Percentiles rank a stretch among this genome's conserved stretches.
Conservation (phyloP, 1,284 basidiomycete species). For the Tilletia horrida region DNA sequence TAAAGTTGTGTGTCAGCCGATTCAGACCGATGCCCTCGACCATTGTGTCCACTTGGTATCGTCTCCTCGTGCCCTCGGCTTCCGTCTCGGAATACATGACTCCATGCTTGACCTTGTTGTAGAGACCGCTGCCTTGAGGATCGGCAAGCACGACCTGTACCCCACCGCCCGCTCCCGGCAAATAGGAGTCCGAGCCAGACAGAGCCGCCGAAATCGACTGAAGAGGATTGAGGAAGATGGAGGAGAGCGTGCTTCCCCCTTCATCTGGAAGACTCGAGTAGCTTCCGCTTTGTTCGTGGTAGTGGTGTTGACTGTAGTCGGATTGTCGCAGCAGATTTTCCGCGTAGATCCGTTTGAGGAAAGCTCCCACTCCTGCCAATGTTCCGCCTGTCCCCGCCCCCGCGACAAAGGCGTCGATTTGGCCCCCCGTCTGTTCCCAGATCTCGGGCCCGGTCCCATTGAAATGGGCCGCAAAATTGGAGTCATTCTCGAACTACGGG, state of each 20-base stretch:
- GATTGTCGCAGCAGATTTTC: conserved; percentile 44
- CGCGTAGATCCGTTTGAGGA: conserved; percentile 65
- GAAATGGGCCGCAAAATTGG: conserved; percentile 86
- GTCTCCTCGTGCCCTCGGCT: conserved; percentile 86
- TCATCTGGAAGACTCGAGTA: too few relatives aligned
- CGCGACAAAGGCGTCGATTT: conserved; percentile 81
- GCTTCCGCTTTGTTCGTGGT: conserved; percentile 51
- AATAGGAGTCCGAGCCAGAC: conserved; percentile 15
- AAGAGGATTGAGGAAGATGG: background rate
- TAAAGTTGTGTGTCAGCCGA: conserved; percentile 47
- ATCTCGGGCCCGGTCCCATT: conserved; percentile 91
- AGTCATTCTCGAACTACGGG: conserved; percentile 69
- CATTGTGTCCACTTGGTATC: conserved; percentile 66
- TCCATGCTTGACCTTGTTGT: conserved; percentile 72
- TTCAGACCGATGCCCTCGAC: conserved; percentile 67
- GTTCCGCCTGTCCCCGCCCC: conserved; percentile 97
- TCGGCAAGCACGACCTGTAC: conserved; percentile 68
- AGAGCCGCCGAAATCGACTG: conserved; percentile 9
- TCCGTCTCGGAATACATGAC: conserved; percentile 92
- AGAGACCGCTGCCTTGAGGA: conserved; percentile 89
- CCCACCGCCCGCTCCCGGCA: too few relatives aligned
- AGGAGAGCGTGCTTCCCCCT: background rate
- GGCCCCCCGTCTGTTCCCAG: conserved; percentile 83
- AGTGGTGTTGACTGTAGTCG: background rate
- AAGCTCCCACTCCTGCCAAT: conserved; percentile 78